Base-by-base conservation (phyloP, 768 basidiomycete species). In the Calocybe gangraenosa region DNA sequence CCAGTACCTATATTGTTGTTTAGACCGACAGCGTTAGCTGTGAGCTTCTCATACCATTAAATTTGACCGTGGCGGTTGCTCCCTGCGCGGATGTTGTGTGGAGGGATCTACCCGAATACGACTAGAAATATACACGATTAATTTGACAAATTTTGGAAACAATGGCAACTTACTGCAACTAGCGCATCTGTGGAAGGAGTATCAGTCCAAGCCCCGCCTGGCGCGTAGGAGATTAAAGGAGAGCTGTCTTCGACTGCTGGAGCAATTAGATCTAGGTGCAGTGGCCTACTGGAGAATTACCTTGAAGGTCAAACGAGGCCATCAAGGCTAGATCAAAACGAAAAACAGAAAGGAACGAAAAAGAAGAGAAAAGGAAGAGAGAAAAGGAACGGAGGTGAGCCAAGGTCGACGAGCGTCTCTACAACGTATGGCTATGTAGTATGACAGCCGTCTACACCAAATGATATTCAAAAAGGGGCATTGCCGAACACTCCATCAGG, bases 161-260 rank as follows among this genome's bases (percentile, higher is more conserved):
- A 15, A 28, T 37, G 37, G 22, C 9, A 18, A 57, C 69, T 54
- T 44, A 72, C 73, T 54, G 64, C 37, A 53, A 62, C 62, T 32
- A 70, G 58, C 10, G 68, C 55, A 56, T 76, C 73, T 33, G 64
- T 59, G 36, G 48, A 54, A 13, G 71, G 66, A 10, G 69, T 62
- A 58, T 77, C 75, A 37, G 57, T 56, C 78, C 78, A 81, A 47
- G 75, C 73, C 46, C 66, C 71, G 54, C 59, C 57, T 47, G 78
- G 78, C 22, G 62, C 57, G 53, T 79, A 81, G 46, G 65, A 54
- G 56, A 81, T 69, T 46, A 79, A 64, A 58, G 78, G 75, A 50
- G 78, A 78, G 57, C 68, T 64, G 54, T 81, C 78, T 54, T 80
- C 78, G 55, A 75, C 80, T 82, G 47, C 34, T 33, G 35, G 35